These are phyloP conservation scores for Polygonum aviculare DNA, from an alignment of 148 eudicot genomes.

Conservation along the genomic window DNA sequence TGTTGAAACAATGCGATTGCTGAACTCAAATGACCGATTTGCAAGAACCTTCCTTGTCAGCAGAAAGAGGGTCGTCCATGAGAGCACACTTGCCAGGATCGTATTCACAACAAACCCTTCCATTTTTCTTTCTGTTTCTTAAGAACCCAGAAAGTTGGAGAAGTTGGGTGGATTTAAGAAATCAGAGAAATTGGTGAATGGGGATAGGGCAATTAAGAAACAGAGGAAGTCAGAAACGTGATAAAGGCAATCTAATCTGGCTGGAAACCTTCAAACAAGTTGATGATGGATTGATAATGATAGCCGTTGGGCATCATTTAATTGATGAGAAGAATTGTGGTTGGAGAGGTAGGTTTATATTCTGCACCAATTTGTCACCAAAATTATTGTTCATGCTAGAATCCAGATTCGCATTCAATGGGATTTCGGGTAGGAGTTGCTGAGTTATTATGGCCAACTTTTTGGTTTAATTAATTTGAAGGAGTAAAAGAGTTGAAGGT, in stretches of 20 bases:
- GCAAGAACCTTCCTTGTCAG: constrained; percentile 40
- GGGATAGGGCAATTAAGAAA: neutral
- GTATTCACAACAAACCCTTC: constrained; percentile 39
- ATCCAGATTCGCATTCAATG: neutral
- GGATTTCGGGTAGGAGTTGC: neutral
- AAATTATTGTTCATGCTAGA: neutral
- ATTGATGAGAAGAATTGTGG: neutral
- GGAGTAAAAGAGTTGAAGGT: too few relatives aligned
- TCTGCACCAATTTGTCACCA: neutral
- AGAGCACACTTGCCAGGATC: constrained; percentile 38
- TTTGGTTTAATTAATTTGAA: too few relatives aligned
- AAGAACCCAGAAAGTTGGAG: neutral
- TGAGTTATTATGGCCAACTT: neutral
- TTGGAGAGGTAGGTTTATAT: neutral
- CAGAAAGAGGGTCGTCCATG: constrained; percentile 56
- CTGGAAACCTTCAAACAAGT: neutral
- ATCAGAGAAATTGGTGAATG: neutral
- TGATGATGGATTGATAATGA: neutral
- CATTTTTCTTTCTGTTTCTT: constrained; percentile 23
- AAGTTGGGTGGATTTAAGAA: neutral
- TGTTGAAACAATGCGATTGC: constrained; percentile 72
- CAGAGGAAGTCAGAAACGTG: neutral
- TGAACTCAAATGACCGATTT: constrained; percentile 59
- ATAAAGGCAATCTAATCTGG: neutral
- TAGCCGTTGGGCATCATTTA: neutral